Evolutionary conservation across 106 monocot genomes (phyloP).

Genomic region (Platanthera guangdongensis): DNA sequence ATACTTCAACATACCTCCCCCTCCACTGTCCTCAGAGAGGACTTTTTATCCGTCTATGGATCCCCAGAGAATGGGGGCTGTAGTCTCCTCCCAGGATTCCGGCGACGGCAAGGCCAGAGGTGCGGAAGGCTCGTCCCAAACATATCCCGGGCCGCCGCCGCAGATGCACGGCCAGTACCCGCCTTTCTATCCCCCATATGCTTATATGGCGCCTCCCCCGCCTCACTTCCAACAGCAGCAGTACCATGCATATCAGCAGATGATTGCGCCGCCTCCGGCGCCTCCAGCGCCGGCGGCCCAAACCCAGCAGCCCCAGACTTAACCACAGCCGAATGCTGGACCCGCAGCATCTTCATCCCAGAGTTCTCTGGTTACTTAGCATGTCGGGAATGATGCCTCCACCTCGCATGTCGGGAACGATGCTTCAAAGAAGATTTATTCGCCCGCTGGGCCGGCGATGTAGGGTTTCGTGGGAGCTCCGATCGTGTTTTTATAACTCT

Average conservation of each 20-base stretch:
- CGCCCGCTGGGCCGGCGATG: too few relatives aligned
- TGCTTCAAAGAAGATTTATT: neutral
- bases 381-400: neutral
- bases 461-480: too few relatives aligned
- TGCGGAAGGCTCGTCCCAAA: slow-evolving; percentile 26
- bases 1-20: slow-evolving; percentile 74
- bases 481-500: too few relatives aligned
- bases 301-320: slow-evolving; percentile 2
- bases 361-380: slow-evolving; percentile 4
- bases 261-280: slow-evolving; percentile 34
- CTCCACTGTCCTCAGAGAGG: slow-evolving; percentile 43
- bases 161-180: slow-evolving; percentile 56
- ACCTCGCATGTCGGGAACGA: neutral
- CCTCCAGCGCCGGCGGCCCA: slow-evolving; percentile 15
- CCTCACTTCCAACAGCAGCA: slow-evolving; percentile 41
- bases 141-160: slow-evolving; percentile 13
- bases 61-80: slow-evolving; percentile 94
- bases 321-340: slow-evolving; percentile 23
- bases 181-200: slow-evolving; percentile 60
- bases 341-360: slow-evolving; percentile 29
- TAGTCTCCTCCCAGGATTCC: slow-evolving; percentile 47
- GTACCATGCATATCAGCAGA: slow-evolving; percentile 38
- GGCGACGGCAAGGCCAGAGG: slow-evolving; percentile 20
- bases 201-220: slow-evolving; percentile 49
- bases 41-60: slow-evolving; percentile 89